These are phyloP conservation scores for Pseudocercospora fijiensis DNA, from an alignment of 2,329 filamentous ascomycete genomes.

Conservation along the genomic window DNA sequence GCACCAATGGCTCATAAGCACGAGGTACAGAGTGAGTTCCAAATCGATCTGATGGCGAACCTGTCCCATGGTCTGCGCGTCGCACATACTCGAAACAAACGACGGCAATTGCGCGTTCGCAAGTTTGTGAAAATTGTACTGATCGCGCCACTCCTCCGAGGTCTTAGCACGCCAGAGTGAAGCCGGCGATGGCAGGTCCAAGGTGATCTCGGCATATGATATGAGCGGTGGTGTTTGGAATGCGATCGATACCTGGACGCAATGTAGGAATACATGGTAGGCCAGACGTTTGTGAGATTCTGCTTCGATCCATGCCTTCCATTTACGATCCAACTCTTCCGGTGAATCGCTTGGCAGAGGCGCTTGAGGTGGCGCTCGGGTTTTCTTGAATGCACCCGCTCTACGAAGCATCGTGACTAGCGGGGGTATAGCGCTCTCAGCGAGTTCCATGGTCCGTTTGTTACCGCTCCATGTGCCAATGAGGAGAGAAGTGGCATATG, in stretches of 20 bases:
- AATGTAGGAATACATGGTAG: slow-evolving; percentile 24
- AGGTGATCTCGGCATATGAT: slow-evolving; percentile 24
- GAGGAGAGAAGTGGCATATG: slow-evolving; percentile 22
- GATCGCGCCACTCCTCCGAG: slow-evolving; percentile 25
- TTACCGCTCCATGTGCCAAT: slow-evolving; percentile 28
- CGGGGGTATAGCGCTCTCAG: slow-evolving; percentile 18
- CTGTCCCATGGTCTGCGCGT: slow-evolving; percentile 19
- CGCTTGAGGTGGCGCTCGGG: slow-evolving; percentile 9
- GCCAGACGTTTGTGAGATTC: slow-evolving; percentile 25
- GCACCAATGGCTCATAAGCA: slow-evolving; percentile 24
- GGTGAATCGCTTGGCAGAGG: slow-evolving; percentile 16
- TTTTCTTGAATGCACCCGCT: slow-evolving; percentile 23
- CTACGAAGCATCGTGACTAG: slow-evolving; percentile 25
- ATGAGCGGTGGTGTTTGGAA: slow-evolving; percentile 25
- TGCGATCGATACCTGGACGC: slow-evolving; percentile 21
- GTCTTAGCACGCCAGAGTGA: slow-evolving; percentile 21
- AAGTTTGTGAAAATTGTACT: slow-evolving; percentile 18
- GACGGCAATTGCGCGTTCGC: slow-evolving; percentile 15
- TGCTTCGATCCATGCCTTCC: slow-evolving; percentile 23
- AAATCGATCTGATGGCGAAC: slow-evolving; percentile 20
- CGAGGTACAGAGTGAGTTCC: slow-evolving; percentile 22
- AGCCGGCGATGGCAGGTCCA: slow-evolving; percentile 24
- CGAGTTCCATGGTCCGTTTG: slow-evolving; percentile 26
- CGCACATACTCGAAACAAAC: slow-evolving; percentile 23
- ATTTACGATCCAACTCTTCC: slow-evolving; percentile 19